Conservation (phyloP, 352 stramenopile species). For the Plasmopara viticola region DNA sequence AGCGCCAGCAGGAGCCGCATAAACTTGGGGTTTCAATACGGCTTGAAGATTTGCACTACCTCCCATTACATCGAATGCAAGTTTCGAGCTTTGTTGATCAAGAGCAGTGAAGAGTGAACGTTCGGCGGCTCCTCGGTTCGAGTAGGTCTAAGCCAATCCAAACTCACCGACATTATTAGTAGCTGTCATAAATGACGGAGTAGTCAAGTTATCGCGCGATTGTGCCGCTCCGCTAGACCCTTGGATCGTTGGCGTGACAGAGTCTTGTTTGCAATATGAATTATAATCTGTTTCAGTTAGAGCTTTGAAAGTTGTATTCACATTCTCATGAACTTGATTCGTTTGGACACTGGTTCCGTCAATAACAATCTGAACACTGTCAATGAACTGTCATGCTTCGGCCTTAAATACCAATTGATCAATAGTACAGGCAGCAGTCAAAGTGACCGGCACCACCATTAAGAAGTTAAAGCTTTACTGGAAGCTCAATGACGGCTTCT, state of each 20-base stretch:
- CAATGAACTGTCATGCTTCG: too few relatives aligned
- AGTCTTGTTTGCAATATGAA: slow-evolving; percentile 4
- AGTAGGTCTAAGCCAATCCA: slow-evolving; percentile 7
- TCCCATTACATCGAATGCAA: slow-evolving; percentile 14
- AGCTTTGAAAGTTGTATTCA: slow-evolving; percentile 6
- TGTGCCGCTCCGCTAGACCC: not conserved
- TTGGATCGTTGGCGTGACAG: slow-evolving; percentile 6
- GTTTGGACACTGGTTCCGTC: too few relatives aligned
- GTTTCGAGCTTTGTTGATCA: slow-evolving; percentile 8
- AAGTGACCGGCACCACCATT: too few relatives aligned
- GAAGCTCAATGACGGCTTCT: slow-evolving; percentile 7
- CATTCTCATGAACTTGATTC: too few relatives aligned
- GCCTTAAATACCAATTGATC: too few relatives aligned
- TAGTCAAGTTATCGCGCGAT: not conserved
- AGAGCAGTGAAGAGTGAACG: slow-evolving; percentile 8
- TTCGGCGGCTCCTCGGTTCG: slow-evolving; percentile 6
- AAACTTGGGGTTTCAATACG: slow-evolving; percentile 2
- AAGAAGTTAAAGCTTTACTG: slow-evolving; percentile 7
- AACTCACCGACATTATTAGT: too few relatives aligned
- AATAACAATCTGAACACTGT: too few relatives aligned
- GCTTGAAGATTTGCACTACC: slow-evolving; percentile 14
- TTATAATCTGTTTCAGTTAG: slow-evolving; percentile 9
- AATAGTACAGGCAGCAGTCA: too few relatives aligned
- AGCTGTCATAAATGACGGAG: too few relatives aligned
- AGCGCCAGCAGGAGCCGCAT: slow-evolving; percentile 8